phyloP scores from a whole-genome alignment of 192 early-diverging fungal species.

The Entomortierella parvispora region DNA sequence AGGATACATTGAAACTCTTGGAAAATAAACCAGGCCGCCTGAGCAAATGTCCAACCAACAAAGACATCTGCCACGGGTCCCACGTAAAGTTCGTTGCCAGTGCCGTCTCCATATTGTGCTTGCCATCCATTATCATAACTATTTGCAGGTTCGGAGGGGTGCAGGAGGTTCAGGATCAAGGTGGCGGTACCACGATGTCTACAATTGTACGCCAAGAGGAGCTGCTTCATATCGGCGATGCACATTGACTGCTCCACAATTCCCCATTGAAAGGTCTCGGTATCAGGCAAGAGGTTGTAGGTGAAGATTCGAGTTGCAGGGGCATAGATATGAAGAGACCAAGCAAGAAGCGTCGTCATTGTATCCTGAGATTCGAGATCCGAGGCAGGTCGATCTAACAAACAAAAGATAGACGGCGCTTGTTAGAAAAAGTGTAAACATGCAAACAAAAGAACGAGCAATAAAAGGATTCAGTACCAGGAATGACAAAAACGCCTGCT shows the following conservation, averaged over 20 bases:
- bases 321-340: slow-evolving; percentile 72
- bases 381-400: slow-evolving; percentile 56
- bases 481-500: slow-evolving; percentile 59
- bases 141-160: slow-evolving; percentile 61
- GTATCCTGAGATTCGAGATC: slow-evolving; percentile 71
- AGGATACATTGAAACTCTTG: slow-evolving; percentile 44
- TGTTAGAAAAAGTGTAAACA: not conserved
- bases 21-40: slow-evolving; percentile 61
- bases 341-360: slow-evolving; percentile 71
- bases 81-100: slow-evolving; percentile 72
- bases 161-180: slow-evolving; percentile 71
- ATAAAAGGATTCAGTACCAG: slow-evolving; percentile 39
- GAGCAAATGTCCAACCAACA: slow-evolving; percentile 67
- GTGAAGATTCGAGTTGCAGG: slow-evolving; percentile 68
- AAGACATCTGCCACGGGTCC: slow-evolving; percentile 62
- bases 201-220: slow-evolving; percentile 64
- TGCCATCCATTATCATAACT: slow-evolving; percentile 71
- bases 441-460: not conserved
- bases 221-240: slow-evolving; percentile 61
- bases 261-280: slow-evolving; percentile 67
- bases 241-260: slow-evolving; percentile 62
- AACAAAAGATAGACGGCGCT: too few relatives aligned
- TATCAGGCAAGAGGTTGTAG: slow-evolving; percentile 69
- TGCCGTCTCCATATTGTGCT: slow-evolving; percentile 76
- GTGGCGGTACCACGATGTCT: slow-evolving; percentile 66